Evolutionary conservation across 106 monocot species (phyloP).

Genomic region (Apostasia shenzhenica): DNA sequence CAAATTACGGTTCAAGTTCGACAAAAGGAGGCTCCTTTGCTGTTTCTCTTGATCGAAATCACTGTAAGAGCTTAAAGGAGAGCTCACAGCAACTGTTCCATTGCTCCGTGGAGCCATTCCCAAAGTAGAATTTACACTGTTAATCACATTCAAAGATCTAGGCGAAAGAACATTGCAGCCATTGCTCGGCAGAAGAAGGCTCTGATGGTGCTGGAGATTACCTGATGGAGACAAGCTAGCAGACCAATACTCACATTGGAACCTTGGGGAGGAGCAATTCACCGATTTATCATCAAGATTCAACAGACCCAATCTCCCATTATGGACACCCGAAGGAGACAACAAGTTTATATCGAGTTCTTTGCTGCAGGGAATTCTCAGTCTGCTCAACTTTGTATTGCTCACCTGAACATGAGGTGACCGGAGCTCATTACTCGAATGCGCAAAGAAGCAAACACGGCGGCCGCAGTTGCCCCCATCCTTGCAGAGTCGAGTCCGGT

Average conservation of each 20-base stretch:
- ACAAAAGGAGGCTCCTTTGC: constrained; percentile 32
- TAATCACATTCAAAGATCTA: constrained; percentile 21
- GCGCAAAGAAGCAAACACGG: constrained; percentile 70
- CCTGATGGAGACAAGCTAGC: constrained; percentile 45
- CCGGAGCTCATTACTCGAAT: constrained; percentile 49
- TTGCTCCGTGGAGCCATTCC: constrained; percentile 53
- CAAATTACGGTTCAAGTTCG: constrained; percentile 12
- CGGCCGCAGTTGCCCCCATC: constrained; percentile 41
- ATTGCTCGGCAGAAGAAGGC: constrained; percentile 38
- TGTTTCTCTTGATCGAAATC: constrained; percentile 17
- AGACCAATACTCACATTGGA: constrained; percentile 17
- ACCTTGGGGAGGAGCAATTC: constrained; percentile 38
- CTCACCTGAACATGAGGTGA: constrained; percentile 43
- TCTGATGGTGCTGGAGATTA: constrained; percentile 30
- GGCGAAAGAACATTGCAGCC: constrained; percentile 12
- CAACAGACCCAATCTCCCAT: too few relatives aligned
- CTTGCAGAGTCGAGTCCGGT: constrained; percentile 62
- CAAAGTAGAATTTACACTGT: constrained; percentile 26
- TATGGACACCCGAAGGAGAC: too few relatives aligned
- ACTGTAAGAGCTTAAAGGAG: constrained; percentile 38
- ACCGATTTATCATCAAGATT: constrained; percentile 61
- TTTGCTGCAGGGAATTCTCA: constrained; percentile 16
- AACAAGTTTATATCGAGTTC: too few relatives aligned
- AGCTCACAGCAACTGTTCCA: constrained; percentile 17
- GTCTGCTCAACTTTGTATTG: constrained; percentile 48